Conservation (phyloP, 208 protist species). For the Leishmania tropica region DNA sequence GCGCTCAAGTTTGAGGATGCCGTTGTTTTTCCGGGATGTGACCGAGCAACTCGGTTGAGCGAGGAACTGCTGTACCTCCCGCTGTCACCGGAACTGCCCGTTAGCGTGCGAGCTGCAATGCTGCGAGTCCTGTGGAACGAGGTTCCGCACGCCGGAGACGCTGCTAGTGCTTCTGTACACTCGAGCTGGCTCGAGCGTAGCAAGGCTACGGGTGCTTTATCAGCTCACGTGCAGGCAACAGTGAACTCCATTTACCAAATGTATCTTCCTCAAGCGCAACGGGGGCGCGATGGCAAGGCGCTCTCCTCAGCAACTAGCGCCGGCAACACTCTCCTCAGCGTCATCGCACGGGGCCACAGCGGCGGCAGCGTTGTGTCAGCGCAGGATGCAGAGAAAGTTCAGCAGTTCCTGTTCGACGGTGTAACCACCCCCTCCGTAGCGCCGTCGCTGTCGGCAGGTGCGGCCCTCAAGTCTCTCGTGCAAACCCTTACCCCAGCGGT, state of each 20-base stretch:
- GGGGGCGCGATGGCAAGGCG: neutral
- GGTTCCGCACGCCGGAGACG: conserved; percentile 15
- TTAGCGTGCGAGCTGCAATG: conserved; percentile 14
- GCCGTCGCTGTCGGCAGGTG: neutral
- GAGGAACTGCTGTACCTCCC: conserved; percentile 49
- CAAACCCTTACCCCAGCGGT: neutral
- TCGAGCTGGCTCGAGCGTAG: neutral
- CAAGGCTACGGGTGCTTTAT: neutral
- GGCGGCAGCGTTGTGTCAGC: neutral
- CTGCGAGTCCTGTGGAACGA: conserved; percentile 31
- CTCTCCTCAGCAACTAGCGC: neutral
- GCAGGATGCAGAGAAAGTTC: conserved; percentile 7
- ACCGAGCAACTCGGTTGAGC: conserved; percentile 23
- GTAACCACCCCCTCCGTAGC: neutral
- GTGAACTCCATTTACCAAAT: conserved; percentile 9
- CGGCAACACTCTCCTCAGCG: neutral
- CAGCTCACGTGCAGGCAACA: conserved; percentile 1
- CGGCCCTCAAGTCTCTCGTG: neutral
- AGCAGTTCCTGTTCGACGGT: conserved; percentile 7
- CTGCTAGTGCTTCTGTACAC: neutral
- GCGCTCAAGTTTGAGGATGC: conserved; percentile 26
- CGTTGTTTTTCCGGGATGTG: conserved; percentile 47
- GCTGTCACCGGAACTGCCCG: conserved; percentile 24
- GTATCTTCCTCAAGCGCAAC: conserved; percentile 5
- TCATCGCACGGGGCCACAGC: neutral